These are phyloP conservation scores for Aspergillus campestris DNA, from an alignment of 495 filamentous ascomycete genomes.

Conservation along the genomic window DNA sequence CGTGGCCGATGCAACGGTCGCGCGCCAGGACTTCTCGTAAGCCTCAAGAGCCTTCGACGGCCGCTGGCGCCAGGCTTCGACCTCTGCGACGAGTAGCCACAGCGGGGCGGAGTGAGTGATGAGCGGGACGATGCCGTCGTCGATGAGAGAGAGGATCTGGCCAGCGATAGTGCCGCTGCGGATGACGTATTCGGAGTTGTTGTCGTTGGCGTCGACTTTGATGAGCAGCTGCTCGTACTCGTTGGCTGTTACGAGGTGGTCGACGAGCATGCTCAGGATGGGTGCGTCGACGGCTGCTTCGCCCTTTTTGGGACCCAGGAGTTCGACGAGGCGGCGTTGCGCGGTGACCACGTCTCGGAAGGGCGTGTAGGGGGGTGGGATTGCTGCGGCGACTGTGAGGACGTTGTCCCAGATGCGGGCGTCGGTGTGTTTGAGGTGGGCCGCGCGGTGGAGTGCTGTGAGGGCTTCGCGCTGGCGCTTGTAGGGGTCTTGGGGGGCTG, in stretches of 20 bases:
- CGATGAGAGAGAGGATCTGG: slow-evolving; percentile 62
- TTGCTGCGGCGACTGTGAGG: slow-evolving; percentile 70
- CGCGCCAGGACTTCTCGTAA: slow-evolving; percentile 84
- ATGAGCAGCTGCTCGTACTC: slow-evolving; percentile 33
- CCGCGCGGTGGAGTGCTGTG: slow-evolving; percentile 74
- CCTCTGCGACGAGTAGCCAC: slow-evolving; percentile 62
- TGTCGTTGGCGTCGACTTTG: slow-evolving; percentile 7
- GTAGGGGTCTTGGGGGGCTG: slow-evolving; percentile 36
- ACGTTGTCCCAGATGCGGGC: slow-evolving; percentile 95
- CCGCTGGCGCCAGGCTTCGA: slow-evolving; percentile 61
- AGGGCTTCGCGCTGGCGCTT: slow-evolving; percentile 66
- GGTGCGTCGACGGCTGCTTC: slow-evolving; percentile 72
- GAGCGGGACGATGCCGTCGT: slow-evolving; percentile 62
- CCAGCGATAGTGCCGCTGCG: slow-evolving; percentile 39
- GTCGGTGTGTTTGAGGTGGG: slow-evolving; percentile 68
- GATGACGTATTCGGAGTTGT: slow-evolving; percentile 16
- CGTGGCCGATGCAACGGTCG: slow-evolving; percentile 43
- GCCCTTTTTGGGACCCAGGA: slow-evolving; percentile 56
- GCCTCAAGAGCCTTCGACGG: slow-evolving; percentile 66
- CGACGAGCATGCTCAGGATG: slow-evolving; percentile 61
- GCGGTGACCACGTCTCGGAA: slow-evolving; percentile 67
- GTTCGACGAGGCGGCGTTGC: slow-evolving; percentile 61
- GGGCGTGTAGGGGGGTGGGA: slow-evolving; percentile 61
- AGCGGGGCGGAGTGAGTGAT: slow-evolving; percentile 71
- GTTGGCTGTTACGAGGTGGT: slow-evolving; percentile 53